Percentiles rank a stretch among this genome's conserved stretches.
Conservation (phyloP, 2,329 filamentous ascomycete genomes). For the Penicillium brasilianum region DNA sequence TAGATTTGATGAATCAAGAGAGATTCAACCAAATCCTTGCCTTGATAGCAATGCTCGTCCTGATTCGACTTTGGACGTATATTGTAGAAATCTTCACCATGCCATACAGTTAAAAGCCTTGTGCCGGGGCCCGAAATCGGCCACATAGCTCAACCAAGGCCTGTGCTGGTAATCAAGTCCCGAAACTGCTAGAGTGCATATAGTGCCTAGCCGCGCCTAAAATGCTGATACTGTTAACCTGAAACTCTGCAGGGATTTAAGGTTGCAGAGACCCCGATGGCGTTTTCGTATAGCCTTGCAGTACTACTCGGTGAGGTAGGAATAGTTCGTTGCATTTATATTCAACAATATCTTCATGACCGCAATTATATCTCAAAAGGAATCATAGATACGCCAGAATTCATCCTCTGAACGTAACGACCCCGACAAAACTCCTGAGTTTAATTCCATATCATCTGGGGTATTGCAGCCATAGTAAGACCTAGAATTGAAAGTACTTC, state of each 20-base stretch:
- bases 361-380: background rate
- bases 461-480: too few relatives aligned
- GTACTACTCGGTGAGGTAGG: background rate
- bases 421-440: background rate
- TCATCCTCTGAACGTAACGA: background rate
- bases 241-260: constrained; percentile 4
- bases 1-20: background rate
- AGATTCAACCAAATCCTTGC: background rate
- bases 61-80: background rate
- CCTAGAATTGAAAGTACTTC: background rate
- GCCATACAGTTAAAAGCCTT: background rate
- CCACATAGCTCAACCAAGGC: background rate
- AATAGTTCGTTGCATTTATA: background rate
- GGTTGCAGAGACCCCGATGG: background rate
- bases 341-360: too few relatives aligned
- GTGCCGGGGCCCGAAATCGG: too few relatives aligned
- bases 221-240: background rate
- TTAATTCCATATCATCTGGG: background rate
- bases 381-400: background rate
- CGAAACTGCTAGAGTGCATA: background rate
- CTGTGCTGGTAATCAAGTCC: background rate
- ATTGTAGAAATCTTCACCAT: background rate
- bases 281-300: background rate
- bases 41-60: background rate
- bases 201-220: background rate